Base-by-base conservation (phyloP, 1,284 basidiomycete species). In the Xerocomus minutiporus region DNA sequence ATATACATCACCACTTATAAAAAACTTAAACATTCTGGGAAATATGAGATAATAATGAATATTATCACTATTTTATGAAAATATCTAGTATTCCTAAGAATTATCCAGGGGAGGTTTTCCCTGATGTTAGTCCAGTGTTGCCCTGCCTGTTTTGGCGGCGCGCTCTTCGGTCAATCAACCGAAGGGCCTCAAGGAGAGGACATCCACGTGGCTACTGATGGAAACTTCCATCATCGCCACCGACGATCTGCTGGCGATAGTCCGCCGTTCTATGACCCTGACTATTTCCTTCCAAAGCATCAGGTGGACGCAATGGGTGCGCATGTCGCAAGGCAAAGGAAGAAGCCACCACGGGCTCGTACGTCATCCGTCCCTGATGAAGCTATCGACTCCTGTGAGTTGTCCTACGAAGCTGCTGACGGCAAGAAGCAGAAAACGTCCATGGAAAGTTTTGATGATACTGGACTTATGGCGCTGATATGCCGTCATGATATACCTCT, bases 101-200 rank as follows among this genome's bases (percentile, higher is more conserved):
- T n/a, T n/a, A n/a, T n/a, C n/a, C n/a, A n/a, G n/a, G n/a, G n/a
- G n/a, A n/a, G n/a, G n/a, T n/a, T n/a, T n/a, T n/a, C n/a, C n/a
- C n/a, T n/a, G n/a, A n/a, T n/a, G n/a, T n/a, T 50, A 4, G 25
- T 31, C 15, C 40, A 47, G 6, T 32, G 71, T 36, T 45, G 31
- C 28, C 40, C 51, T 8, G 48, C 48, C 0, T 55, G 54, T 4
- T 55, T 55, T 4, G 29, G 54, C 0, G 40, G 51, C 0, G 40
- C 32, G 5, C 6, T 1, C 2, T 54, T 54, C 32, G 44, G 48
- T 1, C 9, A 5, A 1, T 5, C 42, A 1, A 13, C 43, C 9
- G 8, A 32, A 32, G 31, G 31, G 4, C 2, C 4, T 4, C 29
- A 32, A 0, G 47, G 54, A 12, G 51, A 34, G 1, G 47, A 52